Base-by-base conservation (phyloP, 2,329 filamentous ascomycete genomes). In the Truncatella angustata region DNA sequence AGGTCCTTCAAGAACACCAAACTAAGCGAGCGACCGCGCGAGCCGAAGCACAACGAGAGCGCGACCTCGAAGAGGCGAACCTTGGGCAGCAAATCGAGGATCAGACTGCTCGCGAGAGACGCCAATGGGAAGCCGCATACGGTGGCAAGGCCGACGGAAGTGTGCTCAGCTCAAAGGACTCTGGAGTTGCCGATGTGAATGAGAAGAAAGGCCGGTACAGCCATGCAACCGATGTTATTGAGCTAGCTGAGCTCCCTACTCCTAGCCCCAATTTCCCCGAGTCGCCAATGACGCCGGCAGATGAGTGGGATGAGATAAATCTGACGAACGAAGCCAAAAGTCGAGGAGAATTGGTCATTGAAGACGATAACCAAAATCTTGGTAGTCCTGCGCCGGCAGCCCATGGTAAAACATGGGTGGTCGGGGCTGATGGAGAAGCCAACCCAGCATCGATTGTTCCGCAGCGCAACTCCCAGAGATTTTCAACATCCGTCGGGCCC, bases 71-170 rank as follows among this genome's bases (percentile, higher is more conserved):
- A 49, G 74, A 96, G 64, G 83, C 85, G 51, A 83, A 84, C 36
- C 77, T 87, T 3, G 91, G 90, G 3, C 80, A 84, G 49, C 79
- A 82, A 50, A 72, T 91, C 11, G 84, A 90, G 62, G 75, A 80
- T 52, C 70, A 73, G n/a, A 85, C 81, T 49, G 76, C 79, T 10
- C 76, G 77, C 5, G 87, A 90, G 55, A 78, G 82, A 40, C 73
- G 73, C 5, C 73, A 84, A 55, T 97, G 92, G 92, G 92, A 97
- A 65, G 80, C 81, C 5, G 75, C 81, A 2, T 94, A 96, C 59
- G 89, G 88, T 0, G 77, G 87, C 56, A 59, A 67, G 39, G 64
- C 70, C 63, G 58, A 58, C 35, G 59, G 52, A 21, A 73, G 67
- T 49, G 57, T 64, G 6, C 24, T 24, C 14, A 63, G 57, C 3